phyloP scores from a whole-genome alignment of 306 rosid species.

The Ochetophila trinervis region DNA sequence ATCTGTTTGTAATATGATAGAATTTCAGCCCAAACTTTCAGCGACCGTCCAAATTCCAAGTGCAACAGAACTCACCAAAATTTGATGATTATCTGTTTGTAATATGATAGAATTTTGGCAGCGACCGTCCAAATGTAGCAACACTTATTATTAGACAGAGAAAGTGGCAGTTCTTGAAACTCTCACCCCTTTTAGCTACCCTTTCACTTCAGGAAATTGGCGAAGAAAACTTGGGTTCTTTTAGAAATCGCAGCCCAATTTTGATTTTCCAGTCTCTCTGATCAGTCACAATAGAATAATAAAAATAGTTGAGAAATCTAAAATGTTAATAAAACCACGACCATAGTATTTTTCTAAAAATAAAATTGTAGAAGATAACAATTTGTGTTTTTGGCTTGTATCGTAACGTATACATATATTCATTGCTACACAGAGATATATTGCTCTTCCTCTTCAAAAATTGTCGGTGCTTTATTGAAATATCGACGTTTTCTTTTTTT shows the following conservation, averaged over 20 bases:
- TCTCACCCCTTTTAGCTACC: conserved; percentile 15
- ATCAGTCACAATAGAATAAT: conserved; percentile 26
- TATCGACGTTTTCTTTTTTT: no score
- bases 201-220: conserved; percentile 6
- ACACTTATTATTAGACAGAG: background rate
- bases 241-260: conserved; percentile 21
- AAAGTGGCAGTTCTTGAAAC: conserved; percentile 12
- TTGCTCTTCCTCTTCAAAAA: no score
- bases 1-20: conserved; percentile 4
- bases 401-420: no score
- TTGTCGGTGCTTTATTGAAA: no score
- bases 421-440: no score
- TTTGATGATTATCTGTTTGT: background rate
- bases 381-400: no score
- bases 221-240: conserved; percentile 4
- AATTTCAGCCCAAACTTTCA: conserved; percentile 14
- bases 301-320: no score
- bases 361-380: no score
- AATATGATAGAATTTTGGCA: background rate
- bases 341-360: background rate
- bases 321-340: background rate
- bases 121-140: background rate
- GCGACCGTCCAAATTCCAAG: conserved; percentile 10
- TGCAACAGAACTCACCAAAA: background rate
- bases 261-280: conserved; percentile 10